Evolutionary conservation across 1,139 yeast species (phyloP).

Genomic region (Candida smagusa): DNA sequence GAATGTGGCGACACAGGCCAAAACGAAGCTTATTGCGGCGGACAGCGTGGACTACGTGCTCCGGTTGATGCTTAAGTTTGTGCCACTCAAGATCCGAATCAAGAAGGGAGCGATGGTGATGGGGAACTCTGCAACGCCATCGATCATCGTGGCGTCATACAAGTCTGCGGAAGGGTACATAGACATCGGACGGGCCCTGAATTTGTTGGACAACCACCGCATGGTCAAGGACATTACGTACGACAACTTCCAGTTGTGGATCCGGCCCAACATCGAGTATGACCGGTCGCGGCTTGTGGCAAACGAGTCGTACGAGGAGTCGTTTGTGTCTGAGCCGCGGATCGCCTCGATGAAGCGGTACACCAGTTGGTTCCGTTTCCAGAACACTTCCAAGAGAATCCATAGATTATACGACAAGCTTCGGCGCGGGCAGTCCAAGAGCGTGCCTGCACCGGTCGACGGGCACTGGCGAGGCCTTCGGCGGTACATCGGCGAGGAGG

Average conservation of each 20-base stretch:
- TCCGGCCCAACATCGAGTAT: constrained; percentile 69
- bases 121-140: constrained; percentile 78
- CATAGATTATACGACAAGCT: constrained; percentile 3
- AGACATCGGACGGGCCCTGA: constrained; percentile 54
- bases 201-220: constrained; percentile 54
- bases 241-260: constrained; percentile 51
- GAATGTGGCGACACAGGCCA: neutral
- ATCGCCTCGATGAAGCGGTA: constrained; percentile 18
- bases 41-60: constrained; percentile 5
- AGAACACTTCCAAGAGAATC: constrained; percentile 14
- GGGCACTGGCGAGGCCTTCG: constrained; percentile 40
- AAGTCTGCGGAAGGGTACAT: constrained; percentile 53
- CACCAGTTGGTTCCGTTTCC: constrained; percentile 23
- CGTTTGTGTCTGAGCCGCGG: constrained; percentile 2
- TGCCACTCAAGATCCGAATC: constrained; percentile 60
- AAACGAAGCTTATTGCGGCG: neutral
- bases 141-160: constrained; percentile 63
- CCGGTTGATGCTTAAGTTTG: constrained; percentile 27
- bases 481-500: constrained; percentile 41
- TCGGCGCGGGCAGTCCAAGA: constrained; percentile 1
- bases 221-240: constrained; percentile 40
- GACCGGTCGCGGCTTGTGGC: constrained; percentile 17
- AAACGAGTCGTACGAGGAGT: constrained; percentile 2
- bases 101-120: constrained; percentile 70
- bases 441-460: constrained; percentile 3